Evolutionary conservation across 805 yeast genomes (phyloP).

Genomic region (Wickerhamiella brachini): DNA sequence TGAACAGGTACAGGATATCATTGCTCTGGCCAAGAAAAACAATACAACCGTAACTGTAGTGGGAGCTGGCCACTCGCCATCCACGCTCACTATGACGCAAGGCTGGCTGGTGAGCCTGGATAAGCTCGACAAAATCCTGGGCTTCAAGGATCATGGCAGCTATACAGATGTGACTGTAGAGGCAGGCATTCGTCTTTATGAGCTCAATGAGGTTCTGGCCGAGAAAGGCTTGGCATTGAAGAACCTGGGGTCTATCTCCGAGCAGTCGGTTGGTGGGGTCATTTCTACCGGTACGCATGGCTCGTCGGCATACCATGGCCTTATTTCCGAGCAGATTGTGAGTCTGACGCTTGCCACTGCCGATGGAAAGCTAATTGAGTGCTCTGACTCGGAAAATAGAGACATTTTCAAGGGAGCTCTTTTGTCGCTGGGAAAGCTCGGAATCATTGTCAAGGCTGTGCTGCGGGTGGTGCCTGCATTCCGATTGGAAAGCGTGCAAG

Average conservation of each 20-base stretch:
- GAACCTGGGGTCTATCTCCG: conserved; percentile 85
- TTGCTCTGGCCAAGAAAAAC: conserved; percentile 45
- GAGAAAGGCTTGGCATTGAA: conserved; percentile 64
- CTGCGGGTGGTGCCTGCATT: conserved; percentile 73
- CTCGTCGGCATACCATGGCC: conserved; percentile 82
- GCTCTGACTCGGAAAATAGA: conserved; percentile 49
- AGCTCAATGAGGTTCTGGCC: conserved; percentile 55
- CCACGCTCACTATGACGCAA: conserved; percentile 72
- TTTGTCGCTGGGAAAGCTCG: conserved; percentile 81
- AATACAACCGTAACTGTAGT: conserved; percentile 64
- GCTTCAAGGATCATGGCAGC: conserved; percentile 39
- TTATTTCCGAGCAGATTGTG: conserved; percentile 78
- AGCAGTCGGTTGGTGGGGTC: conserved; percentile 89
- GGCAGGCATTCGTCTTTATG: conserved; percentile 73
- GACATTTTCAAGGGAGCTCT: conserved; percentile 69
- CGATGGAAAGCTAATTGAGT: conserved; percentile 53
- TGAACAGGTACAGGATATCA: conserved; percentile 56
- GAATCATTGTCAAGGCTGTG: conserved; percentile 76
- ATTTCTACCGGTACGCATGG: conserved; percentile 97
- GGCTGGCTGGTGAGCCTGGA: conserved; percentile 87
- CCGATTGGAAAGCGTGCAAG: conserved; percentile 67
- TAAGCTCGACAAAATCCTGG: conserved; percentile 45
- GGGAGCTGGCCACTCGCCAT: conserved; percentile 94
- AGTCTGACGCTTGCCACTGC: conserved; percentile 62
- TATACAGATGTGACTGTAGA: conserved; percentile 89